Percentiles rank a stretch among this genome's conserved stretches.
These are phyloP conservation scores for Bacidia rubella DNA, from an alignment of 495 filamentous ascomycete species.

Conservation along the genomic window DNA sequence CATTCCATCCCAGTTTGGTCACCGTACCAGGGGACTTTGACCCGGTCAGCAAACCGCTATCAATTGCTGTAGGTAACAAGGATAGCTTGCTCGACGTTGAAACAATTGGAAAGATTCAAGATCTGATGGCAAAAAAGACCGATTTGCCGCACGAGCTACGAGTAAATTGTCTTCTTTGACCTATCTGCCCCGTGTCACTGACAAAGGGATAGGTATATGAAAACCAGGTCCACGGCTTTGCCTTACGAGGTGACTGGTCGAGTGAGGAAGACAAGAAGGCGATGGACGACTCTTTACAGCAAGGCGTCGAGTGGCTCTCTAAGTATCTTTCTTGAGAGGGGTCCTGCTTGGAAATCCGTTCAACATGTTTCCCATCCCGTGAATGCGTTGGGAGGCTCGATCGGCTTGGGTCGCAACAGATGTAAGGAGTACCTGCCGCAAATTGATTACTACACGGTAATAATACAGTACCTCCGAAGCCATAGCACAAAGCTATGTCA, in stretches of 20 bases:
- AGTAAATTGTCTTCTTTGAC: neutral
- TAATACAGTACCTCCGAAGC: too few relatives aligned
- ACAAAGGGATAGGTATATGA: constrained; percentile 22
- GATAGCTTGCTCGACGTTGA: constrained; percentile 30
- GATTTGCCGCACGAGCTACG: constrained; percentile 23
- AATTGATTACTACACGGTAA: too few relatives aligned
- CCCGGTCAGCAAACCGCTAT: constrained; percentile 20
- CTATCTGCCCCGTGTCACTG: neutral
- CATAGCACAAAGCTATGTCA: too few relatives aligned
- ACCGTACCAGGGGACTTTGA: constrained; percentile 28
- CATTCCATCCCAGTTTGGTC: constrained; percentile 25
- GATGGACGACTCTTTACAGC: constrained; percentile 28
- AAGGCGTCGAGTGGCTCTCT: constrained; percentile 31
- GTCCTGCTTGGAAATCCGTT: neutral
- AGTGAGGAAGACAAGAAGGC: constrained; percentile 33
- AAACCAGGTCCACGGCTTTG: constrained; percentile 33
- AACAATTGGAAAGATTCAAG: constrained; percentile 28
- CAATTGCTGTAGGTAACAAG: constrained; percentile 26
- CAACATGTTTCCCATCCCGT: too few relatives aligned
- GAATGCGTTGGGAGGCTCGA: too few relatives aligned
- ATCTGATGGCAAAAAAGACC: constrained; percentile 26
- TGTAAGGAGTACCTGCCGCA: too few relatives aligned
- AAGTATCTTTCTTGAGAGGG: constrained; percentile 20
- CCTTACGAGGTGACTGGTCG: constrained; percentile 30
- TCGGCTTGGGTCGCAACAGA: too few relatives aligned